Evolutionary conservation across 139 green algal species (phyloP).

Genomic region (Chlorella sp.): DNA sequence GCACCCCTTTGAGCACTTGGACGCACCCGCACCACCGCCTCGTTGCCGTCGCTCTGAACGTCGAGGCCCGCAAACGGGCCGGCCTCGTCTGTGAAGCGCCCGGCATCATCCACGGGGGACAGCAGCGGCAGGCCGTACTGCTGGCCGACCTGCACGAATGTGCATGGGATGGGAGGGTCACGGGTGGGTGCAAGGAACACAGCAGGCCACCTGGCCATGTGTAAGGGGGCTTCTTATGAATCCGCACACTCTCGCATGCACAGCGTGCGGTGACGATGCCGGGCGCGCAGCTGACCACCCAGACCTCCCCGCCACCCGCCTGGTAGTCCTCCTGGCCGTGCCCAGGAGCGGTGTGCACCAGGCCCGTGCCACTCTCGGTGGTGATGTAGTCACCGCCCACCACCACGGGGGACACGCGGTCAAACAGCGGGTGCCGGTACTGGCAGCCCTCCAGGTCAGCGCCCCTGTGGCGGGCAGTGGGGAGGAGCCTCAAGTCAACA

Average conservation of each 20-base stretch:
- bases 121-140: conserved; percentile 88
- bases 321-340: conserved; percentile 97
- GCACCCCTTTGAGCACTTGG: neutral
- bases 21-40: conserved; percentile 22
- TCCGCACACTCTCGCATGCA: neutral
- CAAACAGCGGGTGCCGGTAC: conserved; percentile 95
- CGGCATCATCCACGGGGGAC: conserved; percentile 95
- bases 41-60: conserved; percentile 57
- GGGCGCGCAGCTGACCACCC: neutral
- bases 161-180: too few species aligned
- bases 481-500: neutral
- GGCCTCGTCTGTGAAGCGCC: conserved; percentile 93
- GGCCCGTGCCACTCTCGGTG: conserved; percentile 93
- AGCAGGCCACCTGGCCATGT: too few species aligned
- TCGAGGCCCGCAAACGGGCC: conserved; percentile 83
- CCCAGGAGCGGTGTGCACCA: conserved; percentile 97
- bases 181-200: too few species aligned
- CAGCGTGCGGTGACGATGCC: neutral
- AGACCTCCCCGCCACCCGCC: conserved; percentile 35
- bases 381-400: conserved; percentile 99
- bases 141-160: conserved; percentile 74
- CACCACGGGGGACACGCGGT: conserved; percentile 81
- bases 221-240: neutral
- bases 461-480: conserved; percentile 6
- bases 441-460: conserved; percentile 76